A percentile compares a stretch with the other conserved stretches of the same genome.
Evolutionary conservation across 345 rosid genomes (phyloP).

Genomic region (Theobroma cacao): DNA sequence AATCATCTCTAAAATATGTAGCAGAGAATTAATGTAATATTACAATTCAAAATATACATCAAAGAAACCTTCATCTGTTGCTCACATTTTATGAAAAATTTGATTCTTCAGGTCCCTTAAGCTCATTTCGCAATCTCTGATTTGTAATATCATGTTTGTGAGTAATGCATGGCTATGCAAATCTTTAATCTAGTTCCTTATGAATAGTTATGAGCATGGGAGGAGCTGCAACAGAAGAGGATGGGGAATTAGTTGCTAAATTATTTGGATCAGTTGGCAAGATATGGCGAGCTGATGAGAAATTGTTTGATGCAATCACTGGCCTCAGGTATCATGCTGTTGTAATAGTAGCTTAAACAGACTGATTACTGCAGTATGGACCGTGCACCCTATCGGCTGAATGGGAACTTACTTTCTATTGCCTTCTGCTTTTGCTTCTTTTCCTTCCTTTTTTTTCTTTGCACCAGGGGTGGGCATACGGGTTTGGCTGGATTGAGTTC

Average conservation of each 20-base stretch:
- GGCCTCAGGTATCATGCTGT: constrained; percentile 65
- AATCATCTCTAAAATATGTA: not conserved
- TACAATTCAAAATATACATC: not conserved
- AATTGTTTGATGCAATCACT: constrained; percentile 84
- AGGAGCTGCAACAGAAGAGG: constrained; percentile 69
- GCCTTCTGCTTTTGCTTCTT: not conserved
- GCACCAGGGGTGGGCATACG: not conserved
- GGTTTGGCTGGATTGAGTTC: not conserved
- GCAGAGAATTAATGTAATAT: not conserved
- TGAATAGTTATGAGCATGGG: constrained; percentile 74
- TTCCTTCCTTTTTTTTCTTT: not conserved
- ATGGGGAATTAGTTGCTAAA: constrained; percentile 63
- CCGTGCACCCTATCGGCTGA: not conserved
- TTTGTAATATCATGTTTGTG: not conserved
- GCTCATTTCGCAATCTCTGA: not conserved
- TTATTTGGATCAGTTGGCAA: constrained; percentile 84
- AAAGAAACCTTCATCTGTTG: not conserved
- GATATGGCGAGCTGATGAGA: constrained; percentile 85
- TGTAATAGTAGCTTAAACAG: not conserved
- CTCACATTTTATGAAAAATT: not conserved
- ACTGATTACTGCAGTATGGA: no score
- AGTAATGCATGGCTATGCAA: not conserved
- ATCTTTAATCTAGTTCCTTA: constrained; percentile 14
- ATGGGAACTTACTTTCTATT: not conserved
- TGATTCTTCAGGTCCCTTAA: not conserved